Base-by-base conservation (phyloP, 306 rosid genomes). In the Vicia villosa region DNA sequence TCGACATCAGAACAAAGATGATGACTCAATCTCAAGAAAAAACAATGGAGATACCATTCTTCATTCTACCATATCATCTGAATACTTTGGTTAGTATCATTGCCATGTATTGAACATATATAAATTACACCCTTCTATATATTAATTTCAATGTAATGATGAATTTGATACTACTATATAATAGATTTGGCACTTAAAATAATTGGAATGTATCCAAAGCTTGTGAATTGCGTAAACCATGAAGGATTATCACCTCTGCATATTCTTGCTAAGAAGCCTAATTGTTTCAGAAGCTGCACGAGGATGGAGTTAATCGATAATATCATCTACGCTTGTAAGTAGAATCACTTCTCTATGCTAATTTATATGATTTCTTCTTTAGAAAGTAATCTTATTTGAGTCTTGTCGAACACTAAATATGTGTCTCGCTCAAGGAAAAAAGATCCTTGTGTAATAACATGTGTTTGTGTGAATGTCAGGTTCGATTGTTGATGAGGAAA, bases 101-200 rank as follows among this genome's bases (percentile, higher is more conserved):
- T 30, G 3, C 15, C 14, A 47, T 28, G n/a, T 30, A 8, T 15
- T 8, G 15, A 28, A 7, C 20, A 7, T 14, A 57, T 28, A 7
- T 13, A 37, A 4, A 20, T 51, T 51, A 21, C 30, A 21, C 15
- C 8, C 19, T 68, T 43, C n/a, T 68, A 17, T 4, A 50, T 28
- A 6, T 73, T 79, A 24, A 60, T 19, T 5, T 8, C 3, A 64
- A 14, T 11, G 5, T 14, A 14, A 45, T 20, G 19, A 10, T 16
- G 12, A 6, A 49, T 10, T 51, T 56, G 38, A 56, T 56, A 1
- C 5, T 21, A 13, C 43, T 34, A 8, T 34, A 34, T 34, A 32
- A 79, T 60, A 81, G 87, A 74, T 52, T 74, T 89, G 64, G 92
- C 86, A 6, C 73, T 46, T 66, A 63, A 56, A 73, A 76, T 81